Percentiles rank a stretch among this genome's conserved stretches.
These are phyloP conservation scores for Hibiscus trionum DNA, from an alignment of 345 rosid species.

Conservation along the genomic window DNA sequence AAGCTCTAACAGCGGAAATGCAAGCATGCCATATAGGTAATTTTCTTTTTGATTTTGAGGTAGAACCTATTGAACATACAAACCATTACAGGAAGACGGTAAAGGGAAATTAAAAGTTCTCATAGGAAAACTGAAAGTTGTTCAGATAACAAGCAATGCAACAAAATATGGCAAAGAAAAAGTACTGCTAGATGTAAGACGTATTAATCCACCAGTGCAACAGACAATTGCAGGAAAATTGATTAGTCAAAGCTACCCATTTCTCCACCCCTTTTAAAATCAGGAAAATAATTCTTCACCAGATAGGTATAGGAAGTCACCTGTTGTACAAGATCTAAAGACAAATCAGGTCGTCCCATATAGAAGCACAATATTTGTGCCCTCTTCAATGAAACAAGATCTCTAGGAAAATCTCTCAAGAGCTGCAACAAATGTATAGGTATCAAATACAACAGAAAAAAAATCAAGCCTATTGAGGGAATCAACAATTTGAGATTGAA, in stretches of 20 bases:
- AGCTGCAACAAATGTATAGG: slow-evolving; percentile 38
- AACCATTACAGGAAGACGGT: slow-evolving; percentile 1
- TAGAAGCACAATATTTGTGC: slow-evolving; percentile 67
- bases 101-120: not conserved
- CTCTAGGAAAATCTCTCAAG: slow-evolving; percentile 58
- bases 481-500: not conserved
- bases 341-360: slow-evolving; percentile 61
- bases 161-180: not conserved
- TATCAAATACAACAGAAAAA: slow-evolving; percentile 7
- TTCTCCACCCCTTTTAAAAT: not conserved
- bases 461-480: slow-evolving; percentile 7
- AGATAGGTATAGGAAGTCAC: slow-evolving; percentile 28
- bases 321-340: slow-evolving; percentile 59
- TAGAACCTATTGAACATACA: slow-evolving; percentile 42
- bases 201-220: not conserved
- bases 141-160: not conserved
- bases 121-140: not conserved
- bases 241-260: not conserved
- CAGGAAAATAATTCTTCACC: not conserved
- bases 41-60: slow-evolving; percentile 55
- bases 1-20: slow-evolving; percentile 76
- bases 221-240: not conserved
- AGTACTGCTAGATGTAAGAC: not conserved
- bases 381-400: slow-evolving; percentile 66
- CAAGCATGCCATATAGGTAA: slow-evolving; percentile 76